Evolutionary conservation across 352 stramenopile genomes (phyloP).

Genomic region (Globisporangium nodosum): DNA sequence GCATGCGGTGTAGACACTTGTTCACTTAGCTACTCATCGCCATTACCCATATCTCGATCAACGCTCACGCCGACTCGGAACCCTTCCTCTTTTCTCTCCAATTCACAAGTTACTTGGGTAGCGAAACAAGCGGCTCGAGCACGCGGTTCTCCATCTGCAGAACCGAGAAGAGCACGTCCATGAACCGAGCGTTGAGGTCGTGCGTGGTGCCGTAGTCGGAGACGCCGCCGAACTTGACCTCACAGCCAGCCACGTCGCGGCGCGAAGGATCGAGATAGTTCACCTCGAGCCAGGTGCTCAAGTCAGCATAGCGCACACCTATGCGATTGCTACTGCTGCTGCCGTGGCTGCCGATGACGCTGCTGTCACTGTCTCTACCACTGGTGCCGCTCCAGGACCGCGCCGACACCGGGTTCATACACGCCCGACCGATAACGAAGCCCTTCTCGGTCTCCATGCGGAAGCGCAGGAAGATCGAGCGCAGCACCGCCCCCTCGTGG

Average conservation of each 20-base stretch:
- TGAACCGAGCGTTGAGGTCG: slow-evolving; percentile 30
- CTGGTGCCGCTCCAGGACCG: neutral
- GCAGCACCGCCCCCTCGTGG: slow-evolving; percentile 28
- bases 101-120: slow-evolving; percentile 6
- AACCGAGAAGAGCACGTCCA: slow-evolving; percentile 30
- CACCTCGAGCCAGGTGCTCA: slow-evolving; percentile 34
- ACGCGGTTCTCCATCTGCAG: slow-evolving; percentile 29
- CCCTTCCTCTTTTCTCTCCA: neutral
- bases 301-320: slow-evolving; percentile 21
- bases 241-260: slow-evolving; percentile 18
- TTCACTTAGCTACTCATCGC: neutral
- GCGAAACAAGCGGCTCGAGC: slow-evolving; percentile 21
- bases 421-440: slow-evolving; percentile 27
- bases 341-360: neutral
- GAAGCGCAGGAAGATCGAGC: slow-evolving; percentile 36
- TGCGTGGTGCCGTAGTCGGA: slow-evolving; percentile 32
- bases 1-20: too few relatives aligned
- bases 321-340: neutral
- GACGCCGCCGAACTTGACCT: slow-evolving; percentile 29
- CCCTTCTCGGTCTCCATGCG: slow-evolving; percentile 25
- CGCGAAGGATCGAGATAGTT: slow-evolving; percentile 23
- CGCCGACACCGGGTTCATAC: slow-evolving; percentile 24
- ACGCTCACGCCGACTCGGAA: neutral
- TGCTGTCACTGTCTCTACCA: neutral
- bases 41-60: neutral